These are phyloP conservation scores for Nymphaea thermarum DNA, from an alignment of 164 flowering plant genomes.

Conservation along the genomic window DNA sequence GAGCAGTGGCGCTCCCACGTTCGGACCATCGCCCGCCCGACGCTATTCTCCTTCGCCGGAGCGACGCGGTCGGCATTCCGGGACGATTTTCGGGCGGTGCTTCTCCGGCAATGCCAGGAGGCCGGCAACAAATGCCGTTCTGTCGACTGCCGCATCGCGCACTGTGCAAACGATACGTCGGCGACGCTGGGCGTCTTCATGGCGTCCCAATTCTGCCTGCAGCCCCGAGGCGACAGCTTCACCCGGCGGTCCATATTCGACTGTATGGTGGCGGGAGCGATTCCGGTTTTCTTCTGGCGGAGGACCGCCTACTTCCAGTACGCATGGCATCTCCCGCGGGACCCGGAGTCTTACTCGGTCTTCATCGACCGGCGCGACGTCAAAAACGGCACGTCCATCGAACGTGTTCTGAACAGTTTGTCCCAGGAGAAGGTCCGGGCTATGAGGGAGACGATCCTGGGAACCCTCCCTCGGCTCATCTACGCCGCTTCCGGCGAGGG, in stretches of 20 bases:
- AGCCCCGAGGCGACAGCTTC: constrained; percentile 92
- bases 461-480: constrained; percentile 53
- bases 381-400: constrained; percentile 49
- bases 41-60: constrained; percentile 76
- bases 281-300: constrained; percentile 90
- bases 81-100: constrained; percentile 57
- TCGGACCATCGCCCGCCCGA: constrained; percentile 24
- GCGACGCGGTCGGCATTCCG: constrained; percentile 41
- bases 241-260: constrained; percentile 89
- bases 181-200: constrained; percentile 58
- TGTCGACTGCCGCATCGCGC: constrained; percentile 49
- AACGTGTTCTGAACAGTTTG: constrained; percentile 38
- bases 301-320: constrained; percentile 81
- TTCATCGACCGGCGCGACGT: constrained; percentile 64
- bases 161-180: constrained; percentile 58
- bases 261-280: constrained; percentile 83
- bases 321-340: constrained; percentile 72
- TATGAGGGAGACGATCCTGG: constrained; percentile 76
- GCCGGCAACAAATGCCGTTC: constrained; percentile 32
- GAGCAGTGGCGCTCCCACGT: constrained; percentile 55
- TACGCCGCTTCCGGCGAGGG: constrained; percentile 49
- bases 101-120: constrained; percentile 45
- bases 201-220: constrained; percentile 73
- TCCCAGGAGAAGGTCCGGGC: constrained; percentile 33
- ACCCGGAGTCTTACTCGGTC: constrained; percentile 73